phyloP scores from a whole-genome alignment of 2,329 filamentous ascomycete genomes.

The Arthrobotrys musiformis region DNA sequence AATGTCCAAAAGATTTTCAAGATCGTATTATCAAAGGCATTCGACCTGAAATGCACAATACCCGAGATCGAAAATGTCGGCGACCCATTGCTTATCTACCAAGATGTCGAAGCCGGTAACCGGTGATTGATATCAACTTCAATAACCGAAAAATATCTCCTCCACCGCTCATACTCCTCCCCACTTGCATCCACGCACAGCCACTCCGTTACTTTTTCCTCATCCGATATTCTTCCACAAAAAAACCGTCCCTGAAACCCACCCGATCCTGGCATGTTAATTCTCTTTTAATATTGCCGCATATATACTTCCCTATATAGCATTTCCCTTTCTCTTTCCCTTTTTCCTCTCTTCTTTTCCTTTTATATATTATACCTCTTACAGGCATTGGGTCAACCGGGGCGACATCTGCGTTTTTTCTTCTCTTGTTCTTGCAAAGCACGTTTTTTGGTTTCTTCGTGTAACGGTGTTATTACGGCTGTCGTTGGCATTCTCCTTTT shows the following conservation, averaged over 20 bases:
- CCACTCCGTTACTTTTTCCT: slow-evolving; percentile 46
- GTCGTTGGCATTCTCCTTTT: slow-evolving; percentile 49
- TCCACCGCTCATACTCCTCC: no score
- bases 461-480: slow-evolving; percentile 57
- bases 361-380: slow-evolving; percentile 47
- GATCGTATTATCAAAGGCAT: slow-evolving; percentile 97
- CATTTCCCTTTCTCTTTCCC: slow-evolving; percentile 19
- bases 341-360: slow-evolving; percentile 35
- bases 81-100: slow-evolving; percentile 92
- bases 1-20: slow-evolving; percentile 99
- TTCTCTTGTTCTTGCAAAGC: slow-evolving; percentile 11
- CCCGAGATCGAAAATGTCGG: slow-evolving; percentile 98
- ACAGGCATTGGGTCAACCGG: slow-evolving; percentile 55
- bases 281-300: slow-evolving; percentile 41
- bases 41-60: slow-evolving; percentile 98
- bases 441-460: slow-evolving; percentile 40
- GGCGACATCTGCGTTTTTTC: slow-evolving; percentile 49
- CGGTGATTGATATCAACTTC: slow-evolving; percentile 26
- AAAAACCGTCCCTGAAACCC: slow-evolving; percentile 45
- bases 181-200: slow-evolving; percentile 52
- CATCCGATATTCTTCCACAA: slow-evolving; percentile 15
- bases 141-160: slow-evolving; percentile 4
- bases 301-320: slow-evolving; percentile 55
- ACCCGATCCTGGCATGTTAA: slow-evolving; percentile 51
- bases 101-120: slow-evolving; percentile 63